These are phyloP conservation scores for Lumnitzera littorea DNA, from an alignment of 345 rosid genomes.

Conservation along the genomic window DNA sequence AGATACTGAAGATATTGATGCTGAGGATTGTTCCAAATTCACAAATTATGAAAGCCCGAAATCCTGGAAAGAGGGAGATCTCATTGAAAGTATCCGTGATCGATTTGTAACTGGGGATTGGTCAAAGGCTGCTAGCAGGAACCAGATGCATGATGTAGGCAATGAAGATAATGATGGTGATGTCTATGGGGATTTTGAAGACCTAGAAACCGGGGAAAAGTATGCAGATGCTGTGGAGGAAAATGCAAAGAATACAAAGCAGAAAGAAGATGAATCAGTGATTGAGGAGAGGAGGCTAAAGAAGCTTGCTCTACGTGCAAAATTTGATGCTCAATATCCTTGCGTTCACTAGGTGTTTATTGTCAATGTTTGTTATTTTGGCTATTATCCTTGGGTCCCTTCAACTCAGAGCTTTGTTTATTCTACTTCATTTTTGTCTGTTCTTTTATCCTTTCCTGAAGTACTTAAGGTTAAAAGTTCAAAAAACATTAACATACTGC, in stretches of 20 bases:
- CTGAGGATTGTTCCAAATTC: slow-evolving; percentile 78
- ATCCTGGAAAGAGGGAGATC: slow-evolving; percentile 62
- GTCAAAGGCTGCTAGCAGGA: slow-evolving; percentile 67
- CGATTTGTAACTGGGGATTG: slow-evolving; percentile 91
- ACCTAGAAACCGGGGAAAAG: slow-evolving; percentile 77
- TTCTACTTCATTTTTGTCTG: no score
- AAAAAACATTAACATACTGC: no score
- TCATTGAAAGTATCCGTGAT: slow-evolving; percentile 65
- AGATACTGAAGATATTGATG: slow-evolving; percentile 29
- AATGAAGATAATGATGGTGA: slow-evolving; percentile 35
- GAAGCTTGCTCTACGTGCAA: slow-evolving; percentile 76
- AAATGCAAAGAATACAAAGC: slow-evolving; percentile 18
- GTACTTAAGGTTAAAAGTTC: no score
- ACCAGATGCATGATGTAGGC: slow-evolving; percentile 25
- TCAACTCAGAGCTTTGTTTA: neutral
- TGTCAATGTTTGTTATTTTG: slow-evolving; percentile 2
- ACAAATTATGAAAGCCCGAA: slow-evolving; percentile 32
- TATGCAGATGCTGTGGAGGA: slow-evolving; percentile 28
- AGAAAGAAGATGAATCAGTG: slow-evolving; percentile 38
- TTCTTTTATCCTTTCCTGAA: no score
- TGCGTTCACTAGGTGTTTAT: slow-evolving; percentile 17
- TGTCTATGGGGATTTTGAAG: slow-evolving; percentile 82
- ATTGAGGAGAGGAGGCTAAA: slow-evolving; percentile 58
- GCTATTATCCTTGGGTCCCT: neutral
- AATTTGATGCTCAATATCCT: slow-evolving; percentile 90